Evolutionary conservation across 148 eudicot species (phyloP).

Genomic region (Camellia granthamiana): DNA sequence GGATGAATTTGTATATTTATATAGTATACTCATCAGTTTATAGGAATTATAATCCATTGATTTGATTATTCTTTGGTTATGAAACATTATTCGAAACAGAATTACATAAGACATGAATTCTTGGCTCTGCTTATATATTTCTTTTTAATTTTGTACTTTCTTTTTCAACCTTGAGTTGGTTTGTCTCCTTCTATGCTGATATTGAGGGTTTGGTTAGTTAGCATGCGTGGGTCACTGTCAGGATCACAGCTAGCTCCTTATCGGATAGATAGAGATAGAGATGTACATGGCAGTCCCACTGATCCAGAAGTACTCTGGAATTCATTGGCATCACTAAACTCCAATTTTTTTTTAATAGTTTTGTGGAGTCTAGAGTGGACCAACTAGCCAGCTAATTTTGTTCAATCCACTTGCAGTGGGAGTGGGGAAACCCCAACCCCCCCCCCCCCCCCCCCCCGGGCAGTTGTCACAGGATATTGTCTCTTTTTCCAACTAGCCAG

Average conservation of each 20-base stretch:
- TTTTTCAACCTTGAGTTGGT: not conserved
- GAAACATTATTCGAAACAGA: not conserved
- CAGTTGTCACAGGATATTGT: too few species aligned
- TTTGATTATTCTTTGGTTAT: not conserved
- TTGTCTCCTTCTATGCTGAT: too few species aligned
- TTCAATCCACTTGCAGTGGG: not conserved
- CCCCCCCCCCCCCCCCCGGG: not conserved
- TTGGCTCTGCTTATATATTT: not conserved
- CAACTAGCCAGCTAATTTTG: constrained; percentile 1
- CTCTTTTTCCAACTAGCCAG: not conserved
- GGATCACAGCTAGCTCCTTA: not conserved
- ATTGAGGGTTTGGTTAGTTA: constrained; percentile 1
- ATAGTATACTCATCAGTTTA: not conserved
- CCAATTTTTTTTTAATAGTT: not conserved
- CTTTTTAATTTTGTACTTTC: not conserved
- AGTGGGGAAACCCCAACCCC: not conserved
- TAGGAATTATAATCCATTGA: not conserved
- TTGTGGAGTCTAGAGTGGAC: not conserved
- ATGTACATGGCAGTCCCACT: not conserved
- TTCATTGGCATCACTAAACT: constrained; percentile 5
- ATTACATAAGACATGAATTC: not conserved
- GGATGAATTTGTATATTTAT: constrained; percentile 9
- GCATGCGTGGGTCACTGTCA: not conserved
- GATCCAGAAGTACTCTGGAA: not conserved
- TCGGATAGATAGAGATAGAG: not conserved